phyloP scores from a whole-genome alignment of 768 basidiomycete genomes.

The Phanerochaete carnosa region DNA sequence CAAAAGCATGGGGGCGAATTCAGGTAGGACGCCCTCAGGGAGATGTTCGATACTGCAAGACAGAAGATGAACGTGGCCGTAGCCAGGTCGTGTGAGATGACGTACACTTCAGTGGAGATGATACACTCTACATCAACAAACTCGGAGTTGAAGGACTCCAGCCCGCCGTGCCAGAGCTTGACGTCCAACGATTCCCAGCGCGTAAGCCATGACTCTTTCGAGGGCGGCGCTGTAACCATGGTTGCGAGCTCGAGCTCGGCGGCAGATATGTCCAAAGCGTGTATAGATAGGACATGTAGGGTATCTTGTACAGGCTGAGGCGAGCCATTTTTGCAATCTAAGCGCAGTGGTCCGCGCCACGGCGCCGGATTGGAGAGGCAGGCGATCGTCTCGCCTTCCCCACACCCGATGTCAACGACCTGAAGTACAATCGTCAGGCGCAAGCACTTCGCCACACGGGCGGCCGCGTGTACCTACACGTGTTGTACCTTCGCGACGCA shows the following conservation, averaged over 20 bases:
- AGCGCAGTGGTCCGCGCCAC: constrained; percentile 42
- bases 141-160: constrained; percentile 62
- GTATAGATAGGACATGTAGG: constrained; percentile 53
- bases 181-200: constrained; percentile 71
- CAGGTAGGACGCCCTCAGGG: constrained; percentile 49
- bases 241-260: constrained; percentile 57
- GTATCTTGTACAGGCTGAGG: constrained; percentile 29
- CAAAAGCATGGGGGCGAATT: constrained; percentile 68
- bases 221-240: constrained; percentile 32
- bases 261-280: constrained; percentile 65
- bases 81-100: constrained; percentile 6
- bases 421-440: constrained; percentile 22
- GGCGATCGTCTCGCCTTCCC: constrained; percentile 70
- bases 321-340: background rate
- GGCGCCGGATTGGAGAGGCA: constrained; percentile 74
- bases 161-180: constrained; percentile 71
- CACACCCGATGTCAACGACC: constrained; percentile 85
- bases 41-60: constrained; percentile 80
- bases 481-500: constrained; percentile 22
- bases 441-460: background rate
- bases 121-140: constrained; percentile 70
- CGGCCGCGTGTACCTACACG: constrained; percentile 10
- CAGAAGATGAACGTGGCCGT: background rate
- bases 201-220: constrained; percentile 4
- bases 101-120: constrained; percentile 80